Evolutionary conservation across 2,329 filamentous ascomycete species (phyloP), one percentile per base, ranked within the genome.

Genomic region (Tolypocladium endophyticum): DNA sequence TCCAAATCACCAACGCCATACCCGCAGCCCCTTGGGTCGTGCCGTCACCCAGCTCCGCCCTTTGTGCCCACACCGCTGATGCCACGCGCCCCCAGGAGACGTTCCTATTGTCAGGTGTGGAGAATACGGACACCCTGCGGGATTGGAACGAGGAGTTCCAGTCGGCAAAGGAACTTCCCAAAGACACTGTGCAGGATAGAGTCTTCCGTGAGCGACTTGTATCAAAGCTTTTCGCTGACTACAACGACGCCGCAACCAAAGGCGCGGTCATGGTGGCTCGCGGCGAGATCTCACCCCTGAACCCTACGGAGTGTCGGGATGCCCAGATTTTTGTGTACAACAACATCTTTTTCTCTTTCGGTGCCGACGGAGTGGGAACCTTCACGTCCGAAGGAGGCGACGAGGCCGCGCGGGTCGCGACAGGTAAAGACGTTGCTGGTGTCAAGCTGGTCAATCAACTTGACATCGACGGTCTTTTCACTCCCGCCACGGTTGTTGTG

Each of bases 111-210:
- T 85, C 90, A 25, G 95, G 95, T 36, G 87, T 92, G 33, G 94
- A 99, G 69, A 96, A 93, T 71, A 90, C 91, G 0, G 94, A 99
- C 70, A 96, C 92, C 5, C 79, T 99, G 63, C 86, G 94, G 61
- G 94, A 99, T 74, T 99, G 95, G 93, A 99, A 99, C 68, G 94
- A 99, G 73, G 94, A 99, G 71, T 96, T 99, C 71, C 94, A 99
- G 74, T 96, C 93, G 2, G 96, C 94, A 14, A 87, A 91, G 68
- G 94, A 99, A 74, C 82, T 99, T 64, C 92, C 93, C 39, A 93
- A 92, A 70, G 93, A 97, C 64, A 91, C 87, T 9, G 89, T 99
- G 14, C 93, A 97, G 73, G 94, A 99, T 71, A 87, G 93, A 58
- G 92, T 99, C 23, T 97, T 97, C 82, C 85, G 94, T 36, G 94